Evolutionary conservation across 1,284 basidiomycete genomes (phyloP).

Genomic region (Pyrrhoderma lamaoense): DNA sequence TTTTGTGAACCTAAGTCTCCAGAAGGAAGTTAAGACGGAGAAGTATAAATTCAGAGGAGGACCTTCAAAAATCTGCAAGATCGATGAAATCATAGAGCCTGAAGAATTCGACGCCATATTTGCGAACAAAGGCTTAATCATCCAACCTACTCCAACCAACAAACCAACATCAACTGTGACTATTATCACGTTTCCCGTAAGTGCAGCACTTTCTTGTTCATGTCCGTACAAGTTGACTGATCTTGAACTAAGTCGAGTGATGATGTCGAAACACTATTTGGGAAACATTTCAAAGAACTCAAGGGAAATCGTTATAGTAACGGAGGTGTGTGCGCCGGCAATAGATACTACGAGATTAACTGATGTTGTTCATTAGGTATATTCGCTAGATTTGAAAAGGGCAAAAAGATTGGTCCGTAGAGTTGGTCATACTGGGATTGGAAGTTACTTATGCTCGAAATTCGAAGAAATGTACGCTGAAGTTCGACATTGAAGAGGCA

Average conservation of each 20-base stretch:
- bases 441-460: conserved; percentile 37
- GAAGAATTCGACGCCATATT: conserved; percentile 34
- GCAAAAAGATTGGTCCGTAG: conserved; percentile 29
- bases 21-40: conserved; percentile 37
- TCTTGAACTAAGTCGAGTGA: conserved; percentile 18
- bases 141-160: conserved; percentile 30
- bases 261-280: conserved; percentile 29
- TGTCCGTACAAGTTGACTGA: background rate
- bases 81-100: conserved; percentile 32
- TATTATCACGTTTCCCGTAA: conserved; percentile 30
- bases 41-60: conserved; percentile 35
- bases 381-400: conserved; percentile 27
- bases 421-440: conserved; percentile 27
- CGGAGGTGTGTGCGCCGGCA: conserved; percentile 15
- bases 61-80: conserved; percentile 29
- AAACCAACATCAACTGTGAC: conserved; percentile 34
- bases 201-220: conserved; percentile 16
- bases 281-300: conserved; percentile 30
- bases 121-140: conserved; percentile 29
- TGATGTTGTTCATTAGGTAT: conserved; percentile 9
- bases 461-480: conserved; percentile 35
- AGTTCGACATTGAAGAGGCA: conserved; percentile 31
- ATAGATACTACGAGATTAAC: conserved; percentile 20
- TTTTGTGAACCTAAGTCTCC: conserved; percentile 24
- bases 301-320: conserved; percentile 32